Evolutionary conservation across 2,329 filamentous ascomycete species (phyloP), one percentile per base, ranked within the genome.

Genomic region (Phialophora verrucosa): DNA sequence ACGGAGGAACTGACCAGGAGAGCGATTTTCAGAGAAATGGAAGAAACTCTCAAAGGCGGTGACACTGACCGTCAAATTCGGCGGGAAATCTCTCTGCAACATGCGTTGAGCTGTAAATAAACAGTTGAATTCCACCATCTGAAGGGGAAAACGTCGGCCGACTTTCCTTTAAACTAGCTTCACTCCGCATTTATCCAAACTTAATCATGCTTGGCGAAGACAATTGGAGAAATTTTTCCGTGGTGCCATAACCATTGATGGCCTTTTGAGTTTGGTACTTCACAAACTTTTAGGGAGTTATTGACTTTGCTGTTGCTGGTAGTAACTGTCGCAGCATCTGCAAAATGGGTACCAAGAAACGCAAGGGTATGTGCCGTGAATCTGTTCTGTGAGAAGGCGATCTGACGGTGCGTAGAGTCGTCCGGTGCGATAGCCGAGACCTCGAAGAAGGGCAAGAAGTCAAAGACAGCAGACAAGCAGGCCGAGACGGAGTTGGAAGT

Each of bases 361-460:
- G 72, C 10, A 73, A 73, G 63, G 70, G 70, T 71, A 63, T 56
- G 59, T 49, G n/a, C 5, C 35, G 32, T 55, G 14, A 25, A 38
- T 5, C 35, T 47, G 1, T n/a, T 42, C 1, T 29, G 23, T 11
- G 12, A 56, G n/a, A 20, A 64, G n/a, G 47, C 20, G 11, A 25
- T 51, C 58, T 69, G 27, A 67, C 42, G 14, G 10, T 38, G 27
- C 25, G 25, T 57, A 69, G 68, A 65, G 32, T 64, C 69, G 25
- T 59, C 59, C 23, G 66, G 51, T 29, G 51, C 66, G 10, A 51
- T 31, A 7, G 67, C 69, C 53, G 53, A 67, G 27, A 85, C 85
- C 74, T 87, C 87, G 29, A 90, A 90, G 75, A 81, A 81, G 71
- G 76, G 75, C 69, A 75, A 77, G 49, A 72, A 70, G 59, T 71